Evolutionary conservation across 345 rosid species (phyloP).

Genomic region (Durio zibethinus): DNA sequence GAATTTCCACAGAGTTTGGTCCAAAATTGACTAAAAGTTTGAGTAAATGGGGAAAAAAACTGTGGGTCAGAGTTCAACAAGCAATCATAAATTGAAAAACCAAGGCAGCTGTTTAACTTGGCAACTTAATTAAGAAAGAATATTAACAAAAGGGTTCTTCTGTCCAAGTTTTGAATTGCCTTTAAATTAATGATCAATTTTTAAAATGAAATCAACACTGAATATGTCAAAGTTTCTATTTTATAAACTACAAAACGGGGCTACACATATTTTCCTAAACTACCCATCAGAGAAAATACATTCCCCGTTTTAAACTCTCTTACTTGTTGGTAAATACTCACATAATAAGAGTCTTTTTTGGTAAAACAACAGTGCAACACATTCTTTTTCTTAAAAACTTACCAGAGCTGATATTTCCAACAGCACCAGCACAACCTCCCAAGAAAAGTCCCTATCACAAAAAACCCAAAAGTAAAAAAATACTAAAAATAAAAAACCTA

Average conservation of each 20-base stretch:
- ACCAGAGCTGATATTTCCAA: constrained; percentile 84
- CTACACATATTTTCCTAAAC: not conserved
- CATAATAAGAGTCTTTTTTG: not conserved
- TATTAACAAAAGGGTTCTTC: not conserved
- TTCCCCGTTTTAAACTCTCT: not conserved
- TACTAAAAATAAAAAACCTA: no score
- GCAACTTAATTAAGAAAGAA: not conserved
- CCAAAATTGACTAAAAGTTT: constrained; percentile 9
- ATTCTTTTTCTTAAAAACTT: constrained; percentile 3
- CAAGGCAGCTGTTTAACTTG: not conserved
- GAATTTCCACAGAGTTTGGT: constrained; percentile 7
- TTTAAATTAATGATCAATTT: not conserved
- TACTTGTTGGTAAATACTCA: not conserved
- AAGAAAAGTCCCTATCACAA: constrained; percentile 67
- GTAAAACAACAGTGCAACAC: not conserved
- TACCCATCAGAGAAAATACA: not conserved
- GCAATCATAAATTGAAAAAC: not conserved
- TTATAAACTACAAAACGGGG: not conserved
- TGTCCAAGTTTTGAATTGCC: not conserved
- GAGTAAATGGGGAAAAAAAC: not conserved
- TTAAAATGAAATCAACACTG: not conserved
- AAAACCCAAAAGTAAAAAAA: not conserved
- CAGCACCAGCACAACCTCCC: constrained; percentile 73
- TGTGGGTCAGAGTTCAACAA: constrained; percentile 14
- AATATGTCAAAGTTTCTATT: not conserved